Evolutionary conservation across 331 rosid genomes (phyloP).

Genomic region (Spiraea crenata): DNA sequence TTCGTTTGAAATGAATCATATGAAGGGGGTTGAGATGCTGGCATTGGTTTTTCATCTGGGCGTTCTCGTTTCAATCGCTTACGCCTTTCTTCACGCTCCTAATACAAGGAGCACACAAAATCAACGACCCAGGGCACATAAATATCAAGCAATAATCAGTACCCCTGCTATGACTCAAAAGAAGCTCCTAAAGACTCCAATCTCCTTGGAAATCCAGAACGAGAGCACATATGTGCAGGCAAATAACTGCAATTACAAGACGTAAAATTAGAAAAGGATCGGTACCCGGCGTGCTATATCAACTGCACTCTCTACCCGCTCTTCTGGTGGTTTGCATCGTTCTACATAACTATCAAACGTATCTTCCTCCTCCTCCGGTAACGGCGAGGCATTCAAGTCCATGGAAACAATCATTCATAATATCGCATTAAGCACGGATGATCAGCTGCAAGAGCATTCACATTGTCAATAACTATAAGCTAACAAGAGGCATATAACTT

Average conservation of each 20-base stretch:
- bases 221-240: background rate
- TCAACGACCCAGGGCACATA: conserved; percentile 27
- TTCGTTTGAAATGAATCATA: conserved; percentile 59
- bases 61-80: conserved; percentile 73
- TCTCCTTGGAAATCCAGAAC: background rate
- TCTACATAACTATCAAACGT: conserved; percentile 57
- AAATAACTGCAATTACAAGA: background rate
- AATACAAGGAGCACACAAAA: conserved; percentile 27
- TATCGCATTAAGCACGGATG: conserved; percentile 19
- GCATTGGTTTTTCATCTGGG: conserved; percentile 60
- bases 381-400: conserved; percentile 98
- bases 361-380: conserved; percentile 97
- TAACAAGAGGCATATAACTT: background rate
- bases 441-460: background rate
- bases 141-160: background rate
- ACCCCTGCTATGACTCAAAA: background rate
- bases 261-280: background rate
- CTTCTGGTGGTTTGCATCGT: conserved; percentile 59
- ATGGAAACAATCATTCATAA: conserved; percentile 84
- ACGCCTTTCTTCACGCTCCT: conserved; percentile 94
- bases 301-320: conserved; percentile 69
- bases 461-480: background rate
- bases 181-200: background rate
- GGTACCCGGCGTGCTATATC: conserved; percentile 94
- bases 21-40: conserved; percentile 50